These are phyloP conservation scores for Neofusicoccum ribis DNA, from an alignment of 2,329 filamentous ascomycete species.

Conservation along the genomic window DNA sequence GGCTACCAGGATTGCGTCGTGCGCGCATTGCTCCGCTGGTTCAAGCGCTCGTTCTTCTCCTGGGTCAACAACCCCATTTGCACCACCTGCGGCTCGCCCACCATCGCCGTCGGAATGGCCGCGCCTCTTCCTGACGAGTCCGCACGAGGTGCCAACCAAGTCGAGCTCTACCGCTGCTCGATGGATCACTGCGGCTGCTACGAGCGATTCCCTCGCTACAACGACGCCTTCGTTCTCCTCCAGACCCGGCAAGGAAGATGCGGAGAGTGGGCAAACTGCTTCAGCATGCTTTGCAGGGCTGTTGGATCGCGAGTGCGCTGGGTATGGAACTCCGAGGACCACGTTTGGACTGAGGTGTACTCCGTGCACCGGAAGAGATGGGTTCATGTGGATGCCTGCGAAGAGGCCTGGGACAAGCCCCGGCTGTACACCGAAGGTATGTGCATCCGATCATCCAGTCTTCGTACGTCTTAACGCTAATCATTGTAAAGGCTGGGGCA, in stretches of 20 bases:
- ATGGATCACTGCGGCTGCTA: slow-evolving; percentile 71
- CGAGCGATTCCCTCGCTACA: slow-evolving; percentile 91
- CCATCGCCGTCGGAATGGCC: slow-evolving; percentile 78
- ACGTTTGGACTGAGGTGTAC: slow-evolving; percentile 97
- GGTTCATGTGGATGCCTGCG: slow-evolving; percentile 95
- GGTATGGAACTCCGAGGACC: slow-evolving; percentile 98
- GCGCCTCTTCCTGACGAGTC: slow-evolving; percentile 85
- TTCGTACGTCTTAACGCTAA: slow-evolving; percentile 22
- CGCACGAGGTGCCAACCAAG: slow-evolving; percentile 80
- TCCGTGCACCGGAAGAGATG: slow-evolving; percentile 90
- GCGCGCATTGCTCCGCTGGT: slow-evolving; percentile 88
- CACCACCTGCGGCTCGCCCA: slow-evolving; percentile 76
- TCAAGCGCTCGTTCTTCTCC: slow-evolving; percentile 89
- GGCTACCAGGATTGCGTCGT: slow-evolving; percentile 98
- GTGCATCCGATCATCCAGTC: slow-evolving; percentile 28
- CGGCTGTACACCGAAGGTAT: slow-evolving; percentile 82
- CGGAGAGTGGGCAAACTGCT: slow-evolving; percentile 98
- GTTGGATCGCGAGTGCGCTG: slow-evolving; percentile 88
- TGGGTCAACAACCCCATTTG: slow-evolving; percentile 97
- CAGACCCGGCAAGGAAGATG: slow-evolving; percentile 83
- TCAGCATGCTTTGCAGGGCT: slow-evolving; percentile 95
- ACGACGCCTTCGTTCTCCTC: slow-evolving; percentile 88
- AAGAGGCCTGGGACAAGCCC: slow-evolving; percentile 94
- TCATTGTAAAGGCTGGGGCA: slow-evolving; percentile 70
- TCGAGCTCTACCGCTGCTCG: slow-evolving; percentile 89